Percentiles rank a stretch among this genome's conserved stretches.
These are phyloP conservation scores for Selaginella tamariscina DNA, from an alignment of 75 land plant genomes.

Conservation along the genomic window DNA sequence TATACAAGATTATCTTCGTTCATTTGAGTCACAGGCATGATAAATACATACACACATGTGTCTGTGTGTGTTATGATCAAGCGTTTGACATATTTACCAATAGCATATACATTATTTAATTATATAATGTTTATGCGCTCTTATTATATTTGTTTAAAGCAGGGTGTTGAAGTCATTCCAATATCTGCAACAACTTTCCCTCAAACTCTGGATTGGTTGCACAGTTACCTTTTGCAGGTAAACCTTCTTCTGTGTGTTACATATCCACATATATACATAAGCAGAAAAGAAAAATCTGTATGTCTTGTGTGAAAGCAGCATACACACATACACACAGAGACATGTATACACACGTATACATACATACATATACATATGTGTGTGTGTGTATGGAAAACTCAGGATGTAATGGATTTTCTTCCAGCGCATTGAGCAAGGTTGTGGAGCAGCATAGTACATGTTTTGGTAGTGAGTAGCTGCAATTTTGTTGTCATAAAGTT, in stretches of 20 bases:
- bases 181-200: constrained; percentile 92
- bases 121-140: neutral
- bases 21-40: constrained; percentile 74
- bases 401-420: too few species aligned
- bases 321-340: constrained; percentile 9
- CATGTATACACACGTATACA: constrained; percentile 7
- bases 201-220: constrained; percentile 88
- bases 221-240: constrained; percentile 88
- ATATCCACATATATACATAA: neutral
- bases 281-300: neutral
- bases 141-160: neutral
- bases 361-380: neutral
- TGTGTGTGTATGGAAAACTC: too few species aligned
- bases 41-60: too few species aligned
- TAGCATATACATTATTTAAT: too few species aligned
- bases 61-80: too few species aligned
- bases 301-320: neutral
- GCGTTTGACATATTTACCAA: neutral
- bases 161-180: constrained; percentile 75
- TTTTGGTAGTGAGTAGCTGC: too few species aligned
- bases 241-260: neutral
- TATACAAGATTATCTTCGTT: constrained; percentile 74
- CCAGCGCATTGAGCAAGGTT: neutral
- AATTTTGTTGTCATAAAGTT: too few species aligned
- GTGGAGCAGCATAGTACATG: neutral